Evolutionary conservation across 257 asterid genomes (phyloP).

Genomic region (Jacaranda copaia): DNA sequence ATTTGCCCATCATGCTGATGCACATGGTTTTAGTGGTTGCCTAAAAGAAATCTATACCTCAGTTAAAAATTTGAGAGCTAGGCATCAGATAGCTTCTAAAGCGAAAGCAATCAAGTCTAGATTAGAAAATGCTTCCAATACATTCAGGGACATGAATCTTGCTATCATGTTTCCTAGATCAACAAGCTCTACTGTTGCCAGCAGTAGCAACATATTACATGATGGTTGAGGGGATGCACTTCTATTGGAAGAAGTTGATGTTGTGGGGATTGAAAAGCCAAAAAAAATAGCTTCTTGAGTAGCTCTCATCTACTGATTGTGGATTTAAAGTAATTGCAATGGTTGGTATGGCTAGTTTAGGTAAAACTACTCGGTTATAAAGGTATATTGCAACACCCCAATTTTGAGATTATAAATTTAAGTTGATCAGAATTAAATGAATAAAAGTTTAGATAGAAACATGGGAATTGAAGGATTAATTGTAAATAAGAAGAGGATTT

Average conservation of each 20-base stretch:
- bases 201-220: constrained; percentile 16
- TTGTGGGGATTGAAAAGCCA: background rate
- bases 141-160: constrained; percentile 11
- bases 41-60: constrained; percentile 12
- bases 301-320: too few species aligned
- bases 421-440: too few species aligned
- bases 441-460: too few species aligned
- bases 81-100: constrained; percentile 36
- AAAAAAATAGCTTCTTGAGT: too few species aligned
- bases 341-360: too few species aligned
- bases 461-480: too few species aligned
- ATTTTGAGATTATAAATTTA: too few species aligned
- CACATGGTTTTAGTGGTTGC: constrained; percentile 14
- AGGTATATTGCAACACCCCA: too few species aligned
- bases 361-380: too few species aligned
- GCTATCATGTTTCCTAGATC: background rate
- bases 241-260: background rate
- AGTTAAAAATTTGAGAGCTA: constrained; percentile 26
- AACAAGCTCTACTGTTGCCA: background rate
- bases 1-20: background rate
- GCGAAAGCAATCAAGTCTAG: constrained; percentile 31
- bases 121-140: constrained; percentile 22
- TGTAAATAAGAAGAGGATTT: too few species aligned
- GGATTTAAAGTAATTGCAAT: too few species aligned
- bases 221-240: background rate